These are phyloP conservation scores for Lactifluus volemus DNA, from an alignment of 768 basidiomycete genomes.

Conservation along the genomic window DNA sequence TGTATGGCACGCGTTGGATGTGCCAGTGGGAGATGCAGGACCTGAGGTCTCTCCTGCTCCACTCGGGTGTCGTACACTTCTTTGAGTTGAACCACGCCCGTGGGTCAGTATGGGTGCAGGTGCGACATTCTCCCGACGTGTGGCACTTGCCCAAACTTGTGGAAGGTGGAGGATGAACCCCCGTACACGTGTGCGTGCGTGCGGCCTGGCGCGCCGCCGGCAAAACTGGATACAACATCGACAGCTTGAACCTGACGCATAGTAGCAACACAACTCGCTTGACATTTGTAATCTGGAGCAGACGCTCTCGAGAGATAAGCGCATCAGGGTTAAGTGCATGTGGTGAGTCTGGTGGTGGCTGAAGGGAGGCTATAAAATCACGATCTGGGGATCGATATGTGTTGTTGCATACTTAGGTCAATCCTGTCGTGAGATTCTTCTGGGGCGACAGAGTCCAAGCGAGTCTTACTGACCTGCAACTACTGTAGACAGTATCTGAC, in stretches of 20 bases:
- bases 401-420: conserved; percentile 65
- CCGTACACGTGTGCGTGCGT: conserved; percentile 63
- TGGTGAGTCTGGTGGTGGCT: conserved; percentile 35
- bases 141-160: conserved; percentile 61
- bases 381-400: conserved; percentile 82
- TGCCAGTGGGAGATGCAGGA: conserved; percentile 25
- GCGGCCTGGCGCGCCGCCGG: conserved; percentile 79
- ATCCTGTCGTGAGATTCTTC: neutral
- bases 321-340: conserved; percentile 26
- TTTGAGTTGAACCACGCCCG: conserved; percentile 16
- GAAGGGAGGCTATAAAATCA: conserved; percentile 67
- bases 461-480: conserved; percentile 54
- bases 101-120: conserved; percentile 19
- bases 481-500: conserved; percentile 82
- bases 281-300: conserved; percentile 62
- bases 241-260: conserved; percentile 87
- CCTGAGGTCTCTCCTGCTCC: conserved; percentile 22
- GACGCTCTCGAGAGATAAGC: conserved; percentile 32
- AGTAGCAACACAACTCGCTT: conserved; percentile 83
- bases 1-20: conserved; percentile 17
- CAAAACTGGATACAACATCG: conserved; percentile 76
- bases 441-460: neutral
- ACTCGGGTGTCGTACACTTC: conserved; percentile 10
- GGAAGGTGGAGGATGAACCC: conserved; percentile 76
- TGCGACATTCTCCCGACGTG: conserved; percentile 17